Evolutionary conservation across 2,329 filamentous ascomycete species (phyloP).

Genomic region (Aureobasidium sp.): DNA sequence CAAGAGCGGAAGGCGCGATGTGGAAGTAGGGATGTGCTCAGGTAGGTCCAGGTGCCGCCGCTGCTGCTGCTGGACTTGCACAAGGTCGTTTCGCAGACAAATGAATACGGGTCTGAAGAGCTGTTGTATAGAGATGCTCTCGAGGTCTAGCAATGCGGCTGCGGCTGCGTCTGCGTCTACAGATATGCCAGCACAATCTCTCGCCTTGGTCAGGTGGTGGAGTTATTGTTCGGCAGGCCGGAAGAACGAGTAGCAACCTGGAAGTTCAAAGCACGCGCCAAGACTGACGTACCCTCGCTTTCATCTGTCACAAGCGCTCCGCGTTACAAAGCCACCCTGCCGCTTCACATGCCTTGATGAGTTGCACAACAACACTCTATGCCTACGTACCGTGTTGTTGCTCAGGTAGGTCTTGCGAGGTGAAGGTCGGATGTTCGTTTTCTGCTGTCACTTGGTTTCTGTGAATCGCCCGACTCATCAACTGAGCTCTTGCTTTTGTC

Average conservation of each 20-base stretch:
- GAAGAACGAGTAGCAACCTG: slow-evolving; percentile 15
- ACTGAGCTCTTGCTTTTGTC: slow-evolving; percentile 1
- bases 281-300: slow-evolving; percentile 1
- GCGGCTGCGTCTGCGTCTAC: not conserved
- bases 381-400: not conserved
- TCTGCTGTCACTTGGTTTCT: too few relatives aligned
- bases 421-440: not conserved
- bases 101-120: not conserved
- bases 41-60: slow-evolving; percentile 2
- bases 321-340: not conserved
- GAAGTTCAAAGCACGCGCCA: slow-evolving; percentile 12
- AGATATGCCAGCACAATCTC: slow-evolving; percentile 10
- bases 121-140: not conserved
- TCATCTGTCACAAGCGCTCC: not conserved
- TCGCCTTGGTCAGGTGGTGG: slow-evolving; percentile 1
- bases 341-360: not conserved
- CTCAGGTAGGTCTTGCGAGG: not conserved
- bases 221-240: slow-evolving; percentile 13
- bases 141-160: not conserved
- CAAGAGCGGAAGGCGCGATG: slow-evolving; percentile 9
- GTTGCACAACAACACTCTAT: not conserved
- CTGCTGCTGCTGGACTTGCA: slow-evolving; percentile 8
- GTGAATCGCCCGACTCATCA: not conserved
- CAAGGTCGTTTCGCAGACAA: not conserved
- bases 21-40: not conserved